phyloP scores from a whole-genome alignment of 1,284 basidiomycete species.

The Pseudozyma flocculosa region DNA sequence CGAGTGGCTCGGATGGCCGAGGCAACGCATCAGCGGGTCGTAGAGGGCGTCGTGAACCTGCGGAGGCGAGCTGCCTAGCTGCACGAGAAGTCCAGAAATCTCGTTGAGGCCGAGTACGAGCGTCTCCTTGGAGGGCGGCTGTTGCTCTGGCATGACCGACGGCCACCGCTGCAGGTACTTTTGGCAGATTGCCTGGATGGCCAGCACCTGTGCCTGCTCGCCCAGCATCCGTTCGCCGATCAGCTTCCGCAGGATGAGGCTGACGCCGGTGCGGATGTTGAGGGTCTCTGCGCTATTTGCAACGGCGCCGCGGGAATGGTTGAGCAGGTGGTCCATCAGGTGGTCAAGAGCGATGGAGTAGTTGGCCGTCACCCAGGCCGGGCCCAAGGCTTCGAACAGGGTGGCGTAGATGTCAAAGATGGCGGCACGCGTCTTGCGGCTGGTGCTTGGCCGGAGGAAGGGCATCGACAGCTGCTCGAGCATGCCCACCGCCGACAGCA shows the following conservation, averaged over 20 bases:
- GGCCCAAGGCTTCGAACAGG: constrained; percentile 73
- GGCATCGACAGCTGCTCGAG: constrained; percentile 72
- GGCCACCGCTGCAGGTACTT: constrained; percentile 88
- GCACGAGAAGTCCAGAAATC: constrained; percentile 78
- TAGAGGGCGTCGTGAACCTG: constrained; percentile 84
- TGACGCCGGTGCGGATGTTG: constrained; percentile 72
- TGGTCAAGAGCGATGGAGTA: constrained; percentile 79
- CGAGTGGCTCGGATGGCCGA: constrained; percentile 82
- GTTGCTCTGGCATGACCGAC: constrained; percentile 81
- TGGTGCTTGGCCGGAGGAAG: constrained; percentile 71
- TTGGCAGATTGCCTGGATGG: constrained; percentile 80
- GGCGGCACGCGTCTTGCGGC: constrained; percentile 74
- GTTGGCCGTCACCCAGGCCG: constrained; percentile 76
- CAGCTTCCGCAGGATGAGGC: constrained; percentile 77
- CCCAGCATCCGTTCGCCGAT: constrained; percentile 83
- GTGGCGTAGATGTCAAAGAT: constrained; percentile 86
- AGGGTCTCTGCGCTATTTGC: constrained; percentile 66
- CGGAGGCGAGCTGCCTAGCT: constrained; percentile 86
- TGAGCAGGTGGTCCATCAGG: constrained; percentile 69
- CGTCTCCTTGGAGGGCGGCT: constrained; percentile 70
- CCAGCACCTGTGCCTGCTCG: constrained; percentile 83
- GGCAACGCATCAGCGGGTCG: constrained; percentile 79
- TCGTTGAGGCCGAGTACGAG: constrained; percentile 79
- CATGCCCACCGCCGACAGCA: constrained; percentile 79
- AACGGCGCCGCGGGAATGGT: constrained; percentile 36